phyloP scores from a whole-genome alignment of 306 rosid genomes.

The Pterocarpus santalinus region DNA sequence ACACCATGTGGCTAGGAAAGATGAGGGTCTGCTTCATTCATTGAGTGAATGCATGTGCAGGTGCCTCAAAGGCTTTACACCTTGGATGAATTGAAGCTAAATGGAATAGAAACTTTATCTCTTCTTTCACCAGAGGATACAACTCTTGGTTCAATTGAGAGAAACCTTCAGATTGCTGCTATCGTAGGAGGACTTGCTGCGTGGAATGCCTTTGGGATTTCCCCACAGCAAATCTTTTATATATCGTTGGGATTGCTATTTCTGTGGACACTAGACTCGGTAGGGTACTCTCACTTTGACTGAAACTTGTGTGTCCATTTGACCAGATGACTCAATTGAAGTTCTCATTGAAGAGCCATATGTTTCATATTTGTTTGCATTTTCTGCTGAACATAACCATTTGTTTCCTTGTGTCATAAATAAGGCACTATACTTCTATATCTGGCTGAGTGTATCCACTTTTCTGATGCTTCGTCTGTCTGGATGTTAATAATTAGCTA shows the following conservation, averaged over 20 bases:
- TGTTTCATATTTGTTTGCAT: background rate
- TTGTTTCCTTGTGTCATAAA: background rate
- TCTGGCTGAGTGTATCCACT: background rate
- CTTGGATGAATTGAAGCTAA: slow-evolving; percentile 91
- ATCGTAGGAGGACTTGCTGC: slow-evolving; percentile 70
- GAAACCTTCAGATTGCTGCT: slow-evolving; percentile 79
- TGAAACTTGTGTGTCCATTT: background rate
- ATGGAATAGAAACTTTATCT: slow-evolving; percentile 79
- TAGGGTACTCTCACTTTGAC: slow-evolving; percentile 43
- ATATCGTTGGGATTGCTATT: slow-evolving; percentile 72
- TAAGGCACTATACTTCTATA: background rate
- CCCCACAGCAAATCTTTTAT: slow-evolving; percentile 67
- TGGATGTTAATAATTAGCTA: slow-evolving; percentile 15
- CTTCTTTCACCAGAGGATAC: slow-evolving; percentile 85
- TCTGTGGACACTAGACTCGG: slow-evolving; percentile 83
- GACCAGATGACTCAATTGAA: background rate
- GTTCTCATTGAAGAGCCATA: background rate
- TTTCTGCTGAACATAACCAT: slow-evolving; percentile 8
- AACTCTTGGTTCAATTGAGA: slow-evolving; percentile 87
- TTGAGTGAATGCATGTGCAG: slow-evolving; percentile 49
- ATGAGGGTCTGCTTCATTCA: slow-evolving; percentile 18
- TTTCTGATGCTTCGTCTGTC: background rate
- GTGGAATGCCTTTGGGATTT: slow-evolving; percentile 69
- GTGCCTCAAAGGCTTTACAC: slow-evolving; percentile 94
- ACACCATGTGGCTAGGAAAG: background rate